phyloP scores from a whole-genome alignment of 1,284 basidiomycete species.

The Cutaneotrichosporon sp. region DNA sequence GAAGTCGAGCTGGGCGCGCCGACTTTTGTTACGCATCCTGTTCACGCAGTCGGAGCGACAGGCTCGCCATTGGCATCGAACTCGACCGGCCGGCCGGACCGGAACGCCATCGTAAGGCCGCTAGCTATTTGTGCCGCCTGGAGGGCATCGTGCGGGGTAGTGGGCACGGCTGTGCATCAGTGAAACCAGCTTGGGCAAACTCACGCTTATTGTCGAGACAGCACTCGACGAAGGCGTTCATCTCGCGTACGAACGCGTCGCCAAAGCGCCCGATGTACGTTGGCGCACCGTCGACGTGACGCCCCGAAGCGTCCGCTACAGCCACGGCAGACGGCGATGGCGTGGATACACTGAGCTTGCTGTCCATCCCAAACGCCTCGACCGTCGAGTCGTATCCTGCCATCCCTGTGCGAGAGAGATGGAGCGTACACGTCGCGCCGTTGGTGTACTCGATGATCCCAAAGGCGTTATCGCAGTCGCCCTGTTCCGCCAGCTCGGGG shows the following conservation, averaged over 20 bases:
- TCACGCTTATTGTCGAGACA: constrained; percentile 20
- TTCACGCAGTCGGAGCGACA: constrained; percentile 2
- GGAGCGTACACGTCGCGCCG: constrained; percentile 19
- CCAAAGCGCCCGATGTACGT: constrained; percentile 22
- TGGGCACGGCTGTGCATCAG: constrained; percentile 15
- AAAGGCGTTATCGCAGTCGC: constrained; percentile 31
- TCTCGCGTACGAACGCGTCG: constrained; percentile 33
- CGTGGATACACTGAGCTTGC: constrained; percentile 26
- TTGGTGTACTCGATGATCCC: constrained; percentile 24
- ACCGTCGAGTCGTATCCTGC: constrained; percentile 28
- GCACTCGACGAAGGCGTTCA: constrained; percentile 14
- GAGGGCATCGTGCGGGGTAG: constrained; percentile 23
- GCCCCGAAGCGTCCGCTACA: constrained; percentile 27
- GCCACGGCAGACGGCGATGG: constrained; percentile 22
- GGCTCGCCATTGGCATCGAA: constrained; percentile 30
- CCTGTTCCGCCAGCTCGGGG: constrained; percentile 24
- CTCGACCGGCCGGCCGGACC: constrained; percentile 18
- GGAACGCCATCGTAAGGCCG: constrained; percentile 24
- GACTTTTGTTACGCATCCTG: no score
- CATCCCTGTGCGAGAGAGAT: constrained; percentile 26
- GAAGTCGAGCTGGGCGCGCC: no score
- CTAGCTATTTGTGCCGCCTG: constrained; percentile 30
- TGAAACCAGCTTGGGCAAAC: background rate
- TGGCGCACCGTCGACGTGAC: constrained; percentile 22
- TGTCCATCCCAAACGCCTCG: constrained; percentile 28